Evolutionary conservation across 2,329 filamentous ascomycete species (phyloP), one percentile per base, ranked within the genome.

Genomic region (Calcarisporium arbuscula): DNA sequence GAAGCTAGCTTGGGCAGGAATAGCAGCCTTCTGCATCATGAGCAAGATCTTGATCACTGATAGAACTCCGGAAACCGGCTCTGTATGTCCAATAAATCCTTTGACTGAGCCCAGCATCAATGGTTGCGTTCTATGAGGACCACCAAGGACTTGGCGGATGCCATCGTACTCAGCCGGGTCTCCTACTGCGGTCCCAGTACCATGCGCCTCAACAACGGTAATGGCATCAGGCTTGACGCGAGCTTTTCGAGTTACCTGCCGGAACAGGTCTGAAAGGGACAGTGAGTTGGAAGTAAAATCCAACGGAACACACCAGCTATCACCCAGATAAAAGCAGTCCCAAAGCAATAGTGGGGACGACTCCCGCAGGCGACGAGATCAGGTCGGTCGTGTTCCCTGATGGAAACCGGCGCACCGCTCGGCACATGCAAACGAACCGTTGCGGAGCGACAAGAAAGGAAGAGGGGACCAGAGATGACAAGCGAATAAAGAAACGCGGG

Each of bases 161-260:
- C 45, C 43, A 4, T 39, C 35, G 5, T 44, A 41, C 40, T 75
- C 71, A 8, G 64, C 62, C 1, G 70, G 68, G 38, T 76, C 72
- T 6, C 72, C 72, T 1, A 66, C 63, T 16, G 55, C 53, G 9
- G 72, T 76, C 9, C 70, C 70, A 0, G 71, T 73, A 9, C 70
- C 70, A 45, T 76, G 72, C 6, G 64, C 64, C 43, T 75, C 70
- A 11, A 48, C 45, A 8, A 38, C 41, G 19, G 32, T 34, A 15
- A 56, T 41, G 5, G 42, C 47, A 2, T 45, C 38, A 11, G 32
- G 16, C 3, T 25, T 19, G 11, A 31, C 16, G 11, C 14, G 21
- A 52, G 51, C 3, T 31, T 37, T 1, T 65, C 65, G 30, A 57
- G 49, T 1, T 56, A 63, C 28, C 65, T 52, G 27, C n/a, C 14